Base-by-base conservation (phyloP, 306 rosid genomes). In the Ormosia semicastrata region DNA sequence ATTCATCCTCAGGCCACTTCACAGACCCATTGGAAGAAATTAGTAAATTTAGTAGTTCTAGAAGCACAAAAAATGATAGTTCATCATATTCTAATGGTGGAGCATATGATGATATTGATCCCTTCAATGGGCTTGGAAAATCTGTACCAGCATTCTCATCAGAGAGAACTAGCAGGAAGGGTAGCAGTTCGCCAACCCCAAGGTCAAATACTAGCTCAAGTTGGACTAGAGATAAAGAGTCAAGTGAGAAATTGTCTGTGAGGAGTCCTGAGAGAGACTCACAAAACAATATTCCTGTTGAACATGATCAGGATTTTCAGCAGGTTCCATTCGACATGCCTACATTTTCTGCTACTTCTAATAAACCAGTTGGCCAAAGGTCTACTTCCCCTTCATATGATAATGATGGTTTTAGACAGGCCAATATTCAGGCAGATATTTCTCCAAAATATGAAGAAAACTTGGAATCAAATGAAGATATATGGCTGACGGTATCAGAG, bases 401-500 rank as follows among this genome's bases (percentile, higher is more conserved):
- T 52, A 82, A 77, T 62, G 63, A 76, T 77, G 86, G 81, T 82
- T 72, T 85, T 17, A 83, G 80, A 58, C 91, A 84, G 56, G 79
- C 74, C 56, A 84, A 88, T 84, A 13, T 82, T 49, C 88, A 70
- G 59, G 87, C 12, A 13, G 91, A 88, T 76, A 81, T 81, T 69
- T 83, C 94, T 81, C 88, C 96, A 15, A 85, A 78, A 78, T 83
- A 83, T 73, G 94, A 88, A 84, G 93, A 92, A 77, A 86, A 82
- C 15, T 64, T 85, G 67, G 97, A 89, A 68, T 75, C 92, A 15
- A 78, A 79, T 53, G 89, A 92, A 75, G 91, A 92, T 79, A 74
- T 91, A 80, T 95, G 98, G 99, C 88, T 95, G 79, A 89, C 89
- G 29, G 99, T 95, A 73, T 93, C 94, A 3, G 98, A 95, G 90